These are phyloP conservation scores for Aspergillus avenaceus DNA, from an alignment of 495 filamentous ascomycete species.

Conservation along the genomic window DNA sequence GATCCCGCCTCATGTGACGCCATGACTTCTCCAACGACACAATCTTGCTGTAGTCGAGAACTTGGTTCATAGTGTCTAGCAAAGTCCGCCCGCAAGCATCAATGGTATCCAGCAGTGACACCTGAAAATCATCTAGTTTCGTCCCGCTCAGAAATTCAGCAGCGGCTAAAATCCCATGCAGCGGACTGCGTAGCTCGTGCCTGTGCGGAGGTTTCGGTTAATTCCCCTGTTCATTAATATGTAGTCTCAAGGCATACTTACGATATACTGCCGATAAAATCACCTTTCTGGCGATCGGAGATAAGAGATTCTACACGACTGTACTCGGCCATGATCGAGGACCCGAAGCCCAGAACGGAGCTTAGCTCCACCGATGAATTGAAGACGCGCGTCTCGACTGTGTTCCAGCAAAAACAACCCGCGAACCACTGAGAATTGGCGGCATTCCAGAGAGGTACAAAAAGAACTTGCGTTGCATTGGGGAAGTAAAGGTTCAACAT, in stretches of 20 bases:
- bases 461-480: conserved; percentile 39
- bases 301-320: conserved; percentile 55
- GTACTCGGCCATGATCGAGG: conserved; percentile 65
- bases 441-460: conserved; percentile 66
- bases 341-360: conserved; percentile 60
- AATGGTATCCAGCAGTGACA: conserved; percentile 66
- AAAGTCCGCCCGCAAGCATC: conserved; percentile 71
- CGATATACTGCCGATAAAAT: conserved; percentile 74
- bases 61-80: conserved; percentile 76
- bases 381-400: conserved; percentile 38
- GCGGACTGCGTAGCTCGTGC: conserved; percentile 74
- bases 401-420: conserved; percentile 62
- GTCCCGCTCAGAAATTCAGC: conserved; percentile 61
- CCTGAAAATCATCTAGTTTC: conserved; percentile 49
- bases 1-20: conserved; percentile 35
- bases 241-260: conserved; percentile 27
- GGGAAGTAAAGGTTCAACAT: conserved; percentile 45
- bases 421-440: conserved; percentile 65
- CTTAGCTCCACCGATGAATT: conserved; percentile 38
- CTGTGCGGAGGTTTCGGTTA: conserved; percentile 9
- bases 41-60: conserved; percentile 69
- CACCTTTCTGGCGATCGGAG: conserved; percentile 61
- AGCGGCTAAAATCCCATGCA: conserved; percentile 71
- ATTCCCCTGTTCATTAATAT: conserved; percentile 18
- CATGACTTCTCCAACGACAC: conserved; percentile 50